Evolutionary conservation across 768 basidiomycete species (phyloP), one percentile per base, ranked within the genome.

Genomic region (Phaffia australis): DNA sequence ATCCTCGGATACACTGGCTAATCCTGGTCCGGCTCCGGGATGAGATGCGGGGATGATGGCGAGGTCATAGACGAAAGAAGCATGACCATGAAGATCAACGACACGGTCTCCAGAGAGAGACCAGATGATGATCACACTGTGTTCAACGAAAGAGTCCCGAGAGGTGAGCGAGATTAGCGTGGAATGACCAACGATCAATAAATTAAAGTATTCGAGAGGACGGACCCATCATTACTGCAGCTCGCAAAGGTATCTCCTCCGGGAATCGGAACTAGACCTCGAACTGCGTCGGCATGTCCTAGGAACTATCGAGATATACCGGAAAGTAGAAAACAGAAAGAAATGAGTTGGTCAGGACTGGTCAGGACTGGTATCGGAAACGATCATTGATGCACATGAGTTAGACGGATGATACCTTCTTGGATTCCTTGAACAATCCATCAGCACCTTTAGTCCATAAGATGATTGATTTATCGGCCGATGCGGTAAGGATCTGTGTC

Each of bases 1-100:
- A 76, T 99, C 95, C 78, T 99, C 95, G 85, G 25, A 92, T 81
- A 32, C 76, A 72, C 70, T 87, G 85, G 23, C 93, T 88, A 62
- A 75, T 72, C 23, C 68, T 25, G 46, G 56, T 23, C 46, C 30
- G 32, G 46, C 57, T 1, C 27, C 56, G 56, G 56, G 56, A 29
- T 25, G 27, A 57, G 56, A 57, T 8, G 19, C 19, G 7, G 91
- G 87, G 23, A 97, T 81, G 23, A 88, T 82, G 0, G 88, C 83
- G 18, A 99, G 76, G 65, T 87, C 86, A 78, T 98, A 99, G 18
- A 98, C 90, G 75, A 97, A 99, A 25, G 92, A 95, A 1, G 92
- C 94, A 75, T 98, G 95, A 0, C 92, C 95, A 4, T 87, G 85
- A n/a, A 98, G 77, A 0, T 85, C 83, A 73, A 87, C 86, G 63